Evolutionary conservation across 768 basidiomycete genomes (phyloP).

Genomic region (Neoboletus subvelutipes): DNA sequence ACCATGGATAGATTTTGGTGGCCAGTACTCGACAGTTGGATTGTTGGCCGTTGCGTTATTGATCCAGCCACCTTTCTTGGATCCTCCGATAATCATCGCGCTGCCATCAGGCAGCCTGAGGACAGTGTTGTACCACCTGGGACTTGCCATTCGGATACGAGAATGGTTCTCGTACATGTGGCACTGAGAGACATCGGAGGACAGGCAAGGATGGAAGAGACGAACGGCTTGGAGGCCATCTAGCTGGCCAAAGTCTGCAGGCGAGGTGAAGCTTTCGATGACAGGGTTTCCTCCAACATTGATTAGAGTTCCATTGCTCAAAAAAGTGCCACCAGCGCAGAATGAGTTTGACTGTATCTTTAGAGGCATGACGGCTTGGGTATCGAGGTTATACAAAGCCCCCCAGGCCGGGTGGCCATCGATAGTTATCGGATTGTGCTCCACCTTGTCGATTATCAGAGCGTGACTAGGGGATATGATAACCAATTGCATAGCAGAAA

Average conservation of each 20-base stretch:
- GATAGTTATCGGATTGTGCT: conserved; percentile 76
- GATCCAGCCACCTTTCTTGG: conserved; percentile 82
- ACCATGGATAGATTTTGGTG: conserved; percentile 70
- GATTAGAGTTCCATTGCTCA: conserved; percentile 73
- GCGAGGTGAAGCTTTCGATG: conserved; percentile 56
- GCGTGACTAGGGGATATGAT: conserved; percentile 70
- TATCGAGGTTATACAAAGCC: conserved; percentile 67
- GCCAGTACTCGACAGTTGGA: conserved; percentile 80
- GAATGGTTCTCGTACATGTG: conserved; percentile 63
- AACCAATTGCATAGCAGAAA: conserved; percentile 74
- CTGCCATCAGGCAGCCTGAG: conserved; percentile 74
- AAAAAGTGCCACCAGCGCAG: conserved; percentile 79
- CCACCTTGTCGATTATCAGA: conserved; percentile 79
- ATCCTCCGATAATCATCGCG: conserved; percentile 80
- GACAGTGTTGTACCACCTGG: conserved; percentile 80
- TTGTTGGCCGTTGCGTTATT: conserved; percentile 81
- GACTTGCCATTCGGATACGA: conserved; percentile 67
- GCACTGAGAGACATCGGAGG: conserved; percentile 48
- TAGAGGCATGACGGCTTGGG: conserved; percentile 60
- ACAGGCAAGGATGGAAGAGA: conserved; percentile 65
- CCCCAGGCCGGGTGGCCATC: conserved; percentile 81
- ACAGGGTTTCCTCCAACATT: conserved; percentile 84
- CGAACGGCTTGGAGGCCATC: conserved; percentile 75
- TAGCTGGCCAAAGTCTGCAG: conserved; percentile 74
- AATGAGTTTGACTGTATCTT: conserved; percentile 78